phyloP scores from a whole-genome alignment of 768 basidiomycete species.

The Rubroboletus pulcherrimus region DNA sequence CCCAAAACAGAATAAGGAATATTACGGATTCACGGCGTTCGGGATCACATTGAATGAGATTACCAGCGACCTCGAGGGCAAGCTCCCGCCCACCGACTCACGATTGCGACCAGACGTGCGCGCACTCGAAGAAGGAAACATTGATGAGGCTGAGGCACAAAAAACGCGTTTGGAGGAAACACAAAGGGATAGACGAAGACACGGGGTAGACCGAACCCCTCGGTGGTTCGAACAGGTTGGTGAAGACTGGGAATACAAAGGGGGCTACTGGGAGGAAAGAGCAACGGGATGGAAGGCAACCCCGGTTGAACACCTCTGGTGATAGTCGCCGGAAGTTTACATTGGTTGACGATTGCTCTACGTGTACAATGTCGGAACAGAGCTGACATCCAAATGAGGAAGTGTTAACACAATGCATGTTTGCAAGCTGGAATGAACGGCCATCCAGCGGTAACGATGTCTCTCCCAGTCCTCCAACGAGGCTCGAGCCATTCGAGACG shows the following conservation, averaged over 20 bases:
- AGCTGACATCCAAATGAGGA: not conserved
- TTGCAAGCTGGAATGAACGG: not conserved
- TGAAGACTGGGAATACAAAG: constrained; percentile 72
- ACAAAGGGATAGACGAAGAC: constrained; percentile 68
- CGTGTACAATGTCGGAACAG: not conserved
- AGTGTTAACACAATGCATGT: not conserved
- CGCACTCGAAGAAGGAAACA: constrained; percentile 73
- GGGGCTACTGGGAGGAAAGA: constrained; percentile 83
- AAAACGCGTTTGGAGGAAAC: constrained; percentile 71
- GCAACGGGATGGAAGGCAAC: constrained; percentile 58
- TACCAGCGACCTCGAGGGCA: constrained; percentile 56
- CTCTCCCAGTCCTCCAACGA: constrained; percentile 18
- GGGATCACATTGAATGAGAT: constrained; percentile 81
- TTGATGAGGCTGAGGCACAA: constrained; percentile 66
- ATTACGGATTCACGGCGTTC: constrained; percentile 81
- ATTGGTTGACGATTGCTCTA: too few relatives aligned
- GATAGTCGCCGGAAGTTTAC: constrained; percentile 5
- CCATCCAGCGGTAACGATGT: constrained; percentile 13
- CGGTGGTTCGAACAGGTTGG: constrained; percentile 71
- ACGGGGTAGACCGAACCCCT: constrained; percentile 56
- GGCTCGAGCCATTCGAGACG: constrained; percentile 7
- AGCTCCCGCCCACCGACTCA: constrained; percentile 78
- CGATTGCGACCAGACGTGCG: constrained; percentile 77
- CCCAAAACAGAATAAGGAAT: constrained; percentile 64
- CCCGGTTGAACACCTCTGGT: constrained; percentile 59